Evolutionary conservation across 2,329 filamentous ascomycete species (phyloP).

Genomic region (Lasiodiplodia gonubiensis): DNA sequence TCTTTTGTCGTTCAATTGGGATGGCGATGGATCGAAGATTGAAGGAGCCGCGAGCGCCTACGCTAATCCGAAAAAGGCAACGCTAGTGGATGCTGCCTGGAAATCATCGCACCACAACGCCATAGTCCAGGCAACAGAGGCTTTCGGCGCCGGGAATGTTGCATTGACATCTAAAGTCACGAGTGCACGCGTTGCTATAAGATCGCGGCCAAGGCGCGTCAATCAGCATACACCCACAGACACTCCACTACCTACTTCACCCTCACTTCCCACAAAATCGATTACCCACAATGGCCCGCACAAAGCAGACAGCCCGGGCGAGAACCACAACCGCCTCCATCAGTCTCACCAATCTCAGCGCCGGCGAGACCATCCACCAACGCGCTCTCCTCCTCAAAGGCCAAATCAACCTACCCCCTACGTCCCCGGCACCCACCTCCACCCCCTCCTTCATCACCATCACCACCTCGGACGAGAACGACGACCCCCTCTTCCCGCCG

Average conservation of each 20-base stretch:
- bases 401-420: slow-evolving; percentile 29
- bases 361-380: slow-evolving; percentile 26
- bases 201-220: background rate
- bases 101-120: background rate
- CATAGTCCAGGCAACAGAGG: background rate
- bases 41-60: background rate
- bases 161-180: background rate
- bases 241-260: background rate
- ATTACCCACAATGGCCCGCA: background rate
- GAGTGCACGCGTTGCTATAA: background rate
- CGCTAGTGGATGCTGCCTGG: slow-evolving; percentile 8
- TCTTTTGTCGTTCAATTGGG: too few relatives aligned
- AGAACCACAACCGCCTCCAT: background rate
- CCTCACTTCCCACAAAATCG: background rate
- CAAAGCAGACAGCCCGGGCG: background rate
- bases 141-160: background rate
- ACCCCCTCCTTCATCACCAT: slow-evolving; percentile 32
- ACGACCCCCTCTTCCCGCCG: slow-evolving; percentile 37
- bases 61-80: background rate
- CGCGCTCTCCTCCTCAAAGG: slow-evolving; percentile 42
- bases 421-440: background rate
- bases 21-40: background rate
- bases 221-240: background rate
- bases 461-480: too few relatives aligned
- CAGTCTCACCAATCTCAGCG: background rate